Percentiles rank a stretch among this genome's conserved stretches.
Conservation (phyloP, 75 land plant genomes). For the Picea glauca region DNA sequence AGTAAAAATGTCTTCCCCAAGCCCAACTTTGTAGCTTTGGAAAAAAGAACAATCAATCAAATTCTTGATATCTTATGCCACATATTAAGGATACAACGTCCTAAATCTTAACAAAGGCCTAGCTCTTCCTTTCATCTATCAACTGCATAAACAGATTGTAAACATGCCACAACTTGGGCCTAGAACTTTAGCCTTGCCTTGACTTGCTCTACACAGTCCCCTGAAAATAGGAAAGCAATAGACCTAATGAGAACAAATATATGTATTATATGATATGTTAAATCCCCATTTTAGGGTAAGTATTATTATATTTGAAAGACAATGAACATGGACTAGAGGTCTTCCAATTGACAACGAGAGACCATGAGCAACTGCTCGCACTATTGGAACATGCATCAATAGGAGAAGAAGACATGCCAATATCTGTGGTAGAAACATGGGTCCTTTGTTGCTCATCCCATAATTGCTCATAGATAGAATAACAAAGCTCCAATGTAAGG, state of each 20-base stretch:
- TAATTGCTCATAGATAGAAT: constrained; percentile 54
- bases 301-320: not conserved
- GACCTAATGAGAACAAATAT: too few species aligned
- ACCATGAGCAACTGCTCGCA: constrained; percentile 10
- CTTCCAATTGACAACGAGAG: constrained; percentile 60
- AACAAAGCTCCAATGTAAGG: constrained; percentile 67
- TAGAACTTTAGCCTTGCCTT: constrained; percentile 68
- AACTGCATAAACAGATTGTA: constrained; percentile 55
- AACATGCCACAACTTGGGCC: constrained; percentile 75
- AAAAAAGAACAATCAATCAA: not conserved
- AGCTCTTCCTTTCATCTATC: not conserved
- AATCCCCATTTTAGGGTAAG: too few species aligned
- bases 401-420: constrained; percentile 1
- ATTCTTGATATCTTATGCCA: not conserved
- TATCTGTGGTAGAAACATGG: constrained; percentile 18
- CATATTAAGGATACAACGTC: not conserved
- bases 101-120: not conserved
- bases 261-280: too few species aligned
- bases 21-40: not conserved
- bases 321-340: constrained; percentile 68
- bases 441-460: constrained; percentile 44
- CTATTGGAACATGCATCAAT: constrained; percentile 10
- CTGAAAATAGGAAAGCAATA: constrained; percentile 21
- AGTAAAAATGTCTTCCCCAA: not conserved
- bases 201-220: constrained; percentile 68